These are phyloP conservation scores for Chrysosporium keratinophilum DNA, from an alignment of 2,329 filamentous ascomycete species.

Conservation along the genomic window DNA sequence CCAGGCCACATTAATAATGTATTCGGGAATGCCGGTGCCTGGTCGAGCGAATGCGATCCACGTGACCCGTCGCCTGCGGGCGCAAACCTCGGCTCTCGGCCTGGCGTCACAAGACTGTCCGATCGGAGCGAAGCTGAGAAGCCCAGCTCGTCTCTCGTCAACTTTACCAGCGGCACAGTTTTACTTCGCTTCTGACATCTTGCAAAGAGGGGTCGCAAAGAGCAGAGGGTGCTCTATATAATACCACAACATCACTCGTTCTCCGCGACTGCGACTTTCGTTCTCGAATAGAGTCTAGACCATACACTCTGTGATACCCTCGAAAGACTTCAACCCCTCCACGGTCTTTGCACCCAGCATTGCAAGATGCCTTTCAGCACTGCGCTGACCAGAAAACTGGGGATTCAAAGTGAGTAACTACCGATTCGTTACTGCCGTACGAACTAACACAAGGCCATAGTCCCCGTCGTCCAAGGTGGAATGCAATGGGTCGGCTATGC, in stretches of 20 bases:
- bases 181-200: background rate
- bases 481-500: constrained; percentile 50
- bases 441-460: constrained; percentile 20
- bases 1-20: too few species aligned
- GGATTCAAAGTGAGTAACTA: constrained; percentile 35
- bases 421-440: background rate
- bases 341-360: background rate
- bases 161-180: background rate
- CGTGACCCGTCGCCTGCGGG: background rate
- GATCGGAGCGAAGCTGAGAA: background rate
- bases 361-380: constrained; percentile 53
- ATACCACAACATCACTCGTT: background rate
- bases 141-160: background rate
- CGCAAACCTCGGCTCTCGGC: constrained; percentile 13
- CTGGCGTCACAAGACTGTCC: background rate
- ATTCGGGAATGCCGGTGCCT: background rate
- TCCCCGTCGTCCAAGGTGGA: constrained; percentile 42
- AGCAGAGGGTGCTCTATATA: background rate
- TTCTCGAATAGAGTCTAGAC: constrained; percentile 2
- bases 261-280: background rate
- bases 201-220: background rate
- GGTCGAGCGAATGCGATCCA: background rate
- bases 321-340: background rate
- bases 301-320: background rate
- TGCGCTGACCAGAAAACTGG: constrained; percentile 51